Percentiles rank a stretch among this genome's conserved stretches.
Evolutionary conservation across 2,329 filamentous ascomycete species (phyloP).

Genomic region (Helotiales sp.): DNA sequence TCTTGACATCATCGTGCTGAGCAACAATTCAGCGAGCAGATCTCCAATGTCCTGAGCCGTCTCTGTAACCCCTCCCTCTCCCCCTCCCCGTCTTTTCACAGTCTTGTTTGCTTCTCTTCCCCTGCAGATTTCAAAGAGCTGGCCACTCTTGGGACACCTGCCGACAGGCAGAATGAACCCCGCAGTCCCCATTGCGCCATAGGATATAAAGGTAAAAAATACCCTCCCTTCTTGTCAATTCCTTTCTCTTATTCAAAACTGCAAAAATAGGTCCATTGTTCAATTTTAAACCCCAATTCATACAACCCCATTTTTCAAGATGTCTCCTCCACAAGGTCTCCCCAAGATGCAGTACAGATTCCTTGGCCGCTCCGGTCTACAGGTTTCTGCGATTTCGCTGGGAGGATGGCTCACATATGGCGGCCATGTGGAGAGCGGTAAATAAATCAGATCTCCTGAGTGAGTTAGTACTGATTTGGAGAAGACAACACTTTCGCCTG

Average conservation of each 20-base stretch:
- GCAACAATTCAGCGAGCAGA: background rate
- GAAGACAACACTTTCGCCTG: slow-evolving; percentile 62
- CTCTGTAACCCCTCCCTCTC: background rate
- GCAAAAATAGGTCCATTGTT: background rate
- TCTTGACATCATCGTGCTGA: background rate
- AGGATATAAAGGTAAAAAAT: slow-evolving; percentile 6
- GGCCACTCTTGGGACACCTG: slow-evolving; percentile 10
- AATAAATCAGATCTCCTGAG: background rate
- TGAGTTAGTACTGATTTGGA: slow-evolving; percentile 15
- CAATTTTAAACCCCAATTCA: background rate
- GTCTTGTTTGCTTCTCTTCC: background rate
- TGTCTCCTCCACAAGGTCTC: slow-evolving; percentile 47
- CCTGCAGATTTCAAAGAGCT: background rate
- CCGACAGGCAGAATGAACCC: slow-evolving; percentile 12
- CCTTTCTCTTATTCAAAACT: background rate
- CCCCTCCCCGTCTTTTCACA: background rate
- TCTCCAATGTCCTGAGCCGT: background rate
- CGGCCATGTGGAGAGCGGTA: slow-evolving; percentile 71
- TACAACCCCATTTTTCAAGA: slow-evolving; percentile 21
- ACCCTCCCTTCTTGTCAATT: background rate
- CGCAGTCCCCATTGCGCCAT: slow-evolving; percentile 17
- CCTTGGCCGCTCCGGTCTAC: slow-evolving; percentile 72
- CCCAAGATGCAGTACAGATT: slow-evolving; percentile 72
- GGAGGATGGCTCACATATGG: slow-evolving; percentile 78
- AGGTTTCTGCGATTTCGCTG: slow-evolving; percentile 75